Percentiles rank a stretch among this genome's conserved stretches.
Conservation (phyloP, 2,329 filamentous ascomycete species). For the Hypoxylon sp. region DNA sequence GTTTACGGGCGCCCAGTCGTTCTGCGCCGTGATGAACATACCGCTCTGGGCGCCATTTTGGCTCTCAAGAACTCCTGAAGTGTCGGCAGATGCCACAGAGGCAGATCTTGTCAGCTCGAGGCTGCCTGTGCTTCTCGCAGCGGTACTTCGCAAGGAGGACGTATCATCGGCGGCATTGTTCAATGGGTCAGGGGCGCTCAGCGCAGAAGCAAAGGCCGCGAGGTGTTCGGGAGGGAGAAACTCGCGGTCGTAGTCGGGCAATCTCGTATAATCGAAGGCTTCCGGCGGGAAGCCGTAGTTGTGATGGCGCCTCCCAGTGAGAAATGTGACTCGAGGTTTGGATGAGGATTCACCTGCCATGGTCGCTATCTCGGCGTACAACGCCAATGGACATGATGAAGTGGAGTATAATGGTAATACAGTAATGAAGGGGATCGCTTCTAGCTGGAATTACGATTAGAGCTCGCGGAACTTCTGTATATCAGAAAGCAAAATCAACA, state of each 20-base stretch:
- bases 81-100: constrained; percentile 59
- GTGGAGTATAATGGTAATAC: background rate
- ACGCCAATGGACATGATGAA: constrained; percentile 40
- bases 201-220: constrained; percentile 82
- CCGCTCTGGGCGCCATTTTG: constrained; percentile 54
- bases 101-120: constrained; percentile 59
- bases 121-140: constrained; percentile 59
- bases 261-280: constrained; percentile 75
- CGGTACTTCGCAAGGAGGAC: constrained; percentile 60
- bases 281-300: constrained; percentile 72
- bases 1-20: constrained; percentile 94
- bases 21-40: constrained; percentile 87
- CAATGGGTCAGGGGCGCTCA: constrained; percentile 83
- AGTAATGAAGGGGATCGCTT: background rate
- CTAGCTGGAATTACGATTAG: constrained; percentile 5
- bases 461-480: background rate
- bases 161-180: constrained; percentile 72
- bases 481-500: background rate
- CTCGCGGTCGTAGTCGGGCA: constrained; percentile 85
- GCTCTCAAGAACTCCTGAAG: constrained; percentile 48
- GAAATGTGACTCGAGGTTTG: constrained; percentile 45
- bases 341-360: constrained; percentile 49
- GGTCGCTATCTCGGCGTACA: constrained; percentile 35
- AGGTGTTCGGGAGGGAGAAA: constrained; percentile 83
- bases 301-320: constrained; percentile 49